Evolutionary conservation across 495 filamentous ascomycete species (phyloP).

Genomic region (Neurospora tetrasperma): DNA sequence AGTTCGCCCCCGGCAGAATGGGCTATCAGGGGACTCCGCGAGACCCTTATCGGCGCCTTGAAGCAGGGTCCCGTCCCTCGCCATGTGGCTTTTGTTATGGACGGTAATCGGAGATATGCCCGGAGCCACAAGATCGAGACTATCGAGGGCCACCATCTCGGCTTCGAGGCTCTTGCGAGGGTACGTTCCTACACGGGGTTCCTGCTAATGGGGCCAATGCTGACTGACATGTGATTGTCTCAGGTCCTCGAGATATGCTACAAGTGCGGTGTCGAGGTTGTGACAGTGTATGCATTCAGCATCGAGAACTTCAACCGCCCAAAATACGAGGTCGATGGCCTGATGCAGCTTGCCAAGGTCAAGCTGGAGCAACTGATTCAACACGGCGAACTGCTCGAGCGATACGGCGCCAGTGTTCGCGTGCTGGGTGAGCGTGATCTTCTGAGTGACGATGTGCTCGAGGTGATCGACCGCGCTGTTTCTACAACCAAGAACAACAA

Average conservation of each 20-base stretch:
- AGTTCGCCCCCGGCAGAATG: constrained; percentile 85
- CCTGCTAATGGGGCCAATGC: background rate
- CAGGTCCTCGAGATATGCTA: constrained; percentile 96
- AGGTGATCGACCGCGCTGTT: constrained; percentile 73
- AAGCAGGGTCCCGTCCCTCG: constrained; percentile 83
- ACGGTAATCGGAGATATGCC: constrained; percentile 90
- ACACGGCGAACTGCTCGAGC: constrained; percentile 85
- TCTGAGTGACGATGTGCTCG: constrained; percentile 74
- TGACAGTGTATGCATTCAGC: constrained; percentile 96
- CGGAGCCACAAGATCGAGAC: constrained; percentile 87
- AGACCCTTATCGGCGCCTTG: constrained; percentile 76
- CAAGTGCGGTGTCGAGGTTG: constrained; percentile 86
- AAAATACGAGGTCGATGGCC: constrained; percentile 92
- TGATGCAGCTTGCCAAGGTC: constrained; percentile 96
- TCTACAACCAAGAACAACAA: constrained; percentile 76
- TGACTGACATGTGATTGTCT: constrained; percentile 1
- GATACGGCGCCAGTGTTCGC: constrained; percentile 78
- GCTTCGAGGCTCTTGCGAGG: constrained; percentile 86
- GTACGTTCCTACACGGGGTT: constrained; percentile 30
- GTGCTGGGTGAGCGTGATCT: constrained; percentile 75
- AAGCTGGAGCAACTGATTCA: constrained; percentile 85
- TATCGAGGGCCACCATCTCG: constrained; percentile 90
- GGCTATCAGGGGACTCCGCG: constrained; percentile 57
- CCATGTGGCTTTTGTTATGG: constrained; percentile 98
- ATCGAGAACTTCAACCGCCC: constrained; percentile 98